phyloP scores from a whole-genome alignment of 225 moss, liverwort and hornwort genomes.

The Climacium dendroides region DNA sequence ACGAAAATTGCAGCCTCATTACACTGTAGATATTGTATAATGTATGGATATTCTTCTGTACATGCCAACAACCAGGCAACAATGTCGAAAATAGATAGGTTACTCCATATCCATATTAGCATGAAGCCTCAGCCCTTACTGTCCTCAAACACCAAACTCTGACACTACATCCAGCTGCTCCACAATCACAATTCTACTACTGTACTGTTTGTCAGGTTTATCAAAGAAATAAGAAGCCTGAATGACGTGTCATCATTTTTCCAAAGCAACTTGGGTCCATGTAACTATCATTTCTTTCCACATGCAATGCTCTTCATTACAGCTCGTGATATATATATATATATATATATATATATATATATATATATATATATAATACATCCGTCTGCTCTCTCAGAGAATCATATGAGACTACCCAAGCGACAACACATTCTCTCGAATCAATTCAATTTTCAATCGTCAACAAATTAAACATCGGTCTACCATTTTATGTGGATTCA shows the following conservation, averaged over 20 bases:
- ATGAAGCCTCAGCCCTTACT: no score
- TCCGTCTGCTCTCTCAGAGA: no score
- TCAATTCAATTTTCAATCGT: no score
- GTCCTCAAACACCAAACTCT: no score
- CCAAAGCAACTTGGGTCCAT: not conserved
- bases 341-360: no score
- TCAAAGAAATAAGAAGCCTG: no score
- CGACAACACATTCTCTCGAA: no score
- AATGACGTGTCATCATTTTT: fast-evolving
- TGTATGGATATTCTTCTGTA: not conserved
- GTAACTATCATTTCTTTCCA: not conserved
- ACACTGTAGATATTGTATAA: fast-evolving
- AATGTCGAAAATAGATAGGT: not conserved
- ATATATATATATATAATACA: no score
- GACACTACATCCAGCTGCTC: not conserved
- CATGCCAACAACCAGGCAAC: fast-evolving
- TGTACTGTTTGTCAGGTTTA: fast-evolving
- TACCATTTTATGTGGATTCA: not conserved
- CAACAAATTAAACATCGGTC: fast-evolving
- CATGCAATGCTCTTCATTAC: not conserved
- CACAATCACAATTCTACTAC: no score
- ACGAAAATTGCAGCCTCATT: fast-evolving
- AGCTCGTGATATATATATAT: no score
- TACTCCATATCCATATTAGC: fast-evolving
- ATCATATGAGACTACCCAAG: not conserved